Evolutionary conservation across 2,329 filamentous ascomycete species (phyloP), one percentile per base, ranked within the genome.

Genomic region (Alternaria metachromatica): DNA sequence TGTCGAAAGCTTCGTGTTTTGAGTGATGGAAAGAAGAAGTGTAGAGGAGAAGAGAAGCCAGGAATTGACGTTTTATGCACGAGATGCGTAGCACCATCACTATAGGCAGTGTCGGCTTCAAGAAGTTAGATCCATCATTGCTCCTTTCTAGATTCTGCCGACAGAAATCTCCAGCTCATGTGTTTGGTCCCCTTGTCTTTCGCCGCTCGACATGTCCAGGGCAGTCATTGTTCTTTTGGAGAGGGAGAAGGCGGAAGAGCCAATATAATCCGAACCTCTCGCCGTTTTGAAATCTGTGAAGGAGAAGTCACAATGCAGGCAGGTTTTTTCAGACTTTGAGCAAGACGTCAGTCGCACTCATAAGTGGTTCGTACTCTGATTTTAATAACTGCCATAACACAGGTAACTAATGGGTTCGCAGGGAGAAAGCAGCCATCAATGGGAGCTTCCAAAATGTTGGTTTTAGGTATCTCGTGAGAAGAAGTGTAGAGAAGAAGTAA

Each of bases 391-490:
- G 37, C 37, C 37, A 41, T 18, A 2, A 41, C n/a, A 37, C 3
- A 0, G 5, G n/a, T 41, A 6, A 11, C 37, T 11, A 10, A 6
- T 2, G 3, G 1, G 37, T 3, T 2, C 2, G 37, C 1, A 41
- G 37, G 37, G n/a, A 3, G 37, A 41, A 41, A 18, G 9, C 37
- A 18, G n/a, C 37, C 37, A 41, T 41, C 2, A 0, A 41, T 1
- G 9, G 37, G 4, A 11, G n/a, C n/a, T 10, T 18, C 7, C 4
- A 1, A n/a, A 10, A 10, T 6, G 10, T 41, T 18, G 37, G 2
- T 18, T 41, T 41, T 41, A 5, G 37, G 9, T 41, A 41, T 41
- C 3, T 41, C n/a, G n/a, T 41, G 9, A 41, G n/a, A 18, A 41
- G 9, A 15, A 5, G 2, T 41, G n/a, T 11, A 18, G 37, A 41